Evolutionary conservation across 371 early-diverging fungal species (phyloP), one percentile per base, ranked within the genome.

Genomic region (Syncephalastrum sp.): DNA sequence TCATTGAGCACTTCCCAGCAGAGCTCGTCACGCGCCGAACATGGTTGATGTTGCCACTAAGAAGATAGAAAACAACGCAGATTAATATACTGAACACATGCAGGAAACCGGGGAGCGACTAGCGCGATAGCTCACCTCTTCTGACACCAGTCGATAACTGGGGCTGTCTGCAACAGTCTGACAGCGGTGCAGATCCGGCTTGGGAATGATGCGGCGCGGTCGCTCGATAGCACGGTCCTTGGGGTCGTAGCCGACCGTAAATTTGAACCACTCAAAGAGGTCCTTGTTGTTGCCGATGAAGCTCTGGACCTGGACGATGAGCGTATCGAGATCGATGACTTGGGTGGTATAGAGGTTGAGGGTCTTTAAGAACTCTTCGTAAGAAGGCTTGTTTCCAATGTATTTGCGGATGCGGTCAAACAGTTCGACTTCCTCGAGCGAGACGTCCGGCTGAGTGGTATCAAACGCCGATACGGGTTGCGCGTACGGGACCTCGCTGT

Each of bases 321-420:
- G 82, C n/a, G 79, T 83, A 54, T 89, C 84, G 29, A 86, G 77
- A 57, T 90, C 91, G 59, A 99, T 82, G 42, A 97, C 89, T 69
- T 96, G 94, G 65, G 98, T 95, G 59, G 92, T 96, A 74, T 90
- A 99, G 33, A 98, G 75, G 65, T 99, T 99, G 33, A 99, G 74
- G 3, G 94, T 81, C 77, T 98, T 99, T 50, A 99, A 81, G 75
- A 99, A 99, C 67, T 99, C 99, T 68, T 88, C 89, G 71, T 97
- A 98, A 0, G 93, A 86, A 13, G 83, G 79, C 54, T 92, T 90
- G 74, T 92, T 90, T 5, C 87, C 86, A 53, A 98, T 86, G 59
- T 86, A 78, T 59, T 86, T 82, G 73, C 96, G 94, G 60, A 91
- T 91, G 16, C 86, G 81, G 53, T 97, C 97, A 78, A 98, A 97